Evolutionary conservation across 805 yeast species (phyloP).

Genomic region (Schizosaccharomyces lindneri): DNA sequence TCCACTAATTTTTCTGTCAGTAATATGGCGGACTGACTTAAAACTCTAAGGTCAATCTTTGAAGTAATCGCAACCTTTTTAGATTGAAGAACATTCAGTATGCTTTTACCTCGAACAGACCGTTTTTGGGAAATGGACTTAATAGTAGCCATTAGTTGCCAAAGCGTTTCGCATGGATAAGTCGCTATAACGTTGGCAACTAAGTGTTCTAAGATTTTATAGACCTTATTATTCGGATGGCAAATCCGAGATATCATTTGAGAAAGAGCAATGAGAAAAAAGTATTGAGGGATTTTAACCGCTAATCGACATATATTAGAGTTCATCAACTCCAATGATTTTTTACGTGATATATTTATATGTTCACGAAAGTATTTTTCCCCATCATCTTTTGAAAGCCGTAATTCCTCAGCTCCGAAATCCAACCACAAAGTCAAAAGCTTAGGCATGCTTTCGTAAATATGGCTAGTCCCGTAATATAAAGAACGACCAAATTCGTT

Average conservation of each 20-base stretch:
- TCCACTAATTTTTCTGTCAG: constrained; percentile 6
- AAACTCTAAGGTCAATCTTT: neutral
- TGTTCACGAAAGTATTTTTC: neutral
- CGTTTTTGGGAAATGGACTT: constrained; percentile 31
- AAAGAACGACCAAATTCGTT: constrained; percentile 16
- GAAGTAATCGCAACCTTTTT: neutral
- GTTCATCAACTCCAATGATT: neutral
- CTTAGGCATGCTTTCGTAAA: constrained; percentile 70
- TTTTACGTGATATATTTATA: neutral
- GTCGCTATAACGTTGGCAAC: constrained; percentile 29
- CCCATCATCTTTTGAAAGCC: constrained; percentile 9
- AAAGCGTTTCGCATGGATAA: constrained; percentile 67
- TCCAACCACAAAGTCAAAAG: constrained; percentile 70
- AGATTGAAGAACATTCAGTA: constrained; percentile 12
- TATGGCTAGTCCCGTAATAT: constrained; percentile 34
- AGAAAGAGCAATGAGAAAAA: constrained; percentile 65
- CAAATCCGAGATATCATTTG: constrained; percentile 61
- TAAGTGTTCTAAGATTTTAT: constrained; percentile 30
- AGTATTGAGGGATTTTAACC: neutral
- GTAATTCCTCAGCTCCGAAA: constrained; percentile 15
- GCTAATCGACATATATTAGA: neutral
- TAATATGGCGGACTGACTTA: constrained; percentile 5
- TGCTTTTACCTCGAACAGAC: constrained; percentile 21
- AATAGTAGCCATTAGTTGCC: constrained; percentile 52
- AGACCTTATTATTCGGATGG: constrained; percentile 34